A percentile compares a stretch with the other conserved stretches of the same genome.
Evolutionary conservation across 257 asterid species (phyloP).

Genomic region (Cordia subcordata): DNA sequence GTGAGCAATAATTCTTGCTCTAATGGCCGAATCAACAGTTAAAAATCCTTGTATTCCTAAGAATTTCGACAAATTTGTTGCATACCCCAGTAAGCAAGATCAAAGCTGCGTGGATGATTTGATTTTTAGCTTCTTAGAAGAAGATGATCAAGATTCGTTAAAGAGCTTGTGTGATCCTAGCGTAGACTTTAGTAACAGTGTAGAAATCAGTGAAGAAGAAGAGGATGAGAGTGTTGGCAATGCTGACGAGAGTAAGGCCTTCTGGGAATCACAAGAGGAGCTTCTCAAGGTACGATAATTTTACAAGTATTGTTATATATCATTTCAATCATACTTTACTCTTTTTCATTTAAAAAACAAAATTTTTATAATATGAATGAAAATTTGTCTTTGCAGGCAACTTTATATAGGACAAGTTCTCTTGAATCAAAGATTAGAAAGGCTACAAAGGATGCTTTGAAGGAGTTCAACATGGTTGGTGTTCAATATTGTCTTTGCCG

Average conservation of each 20-base stretch:
- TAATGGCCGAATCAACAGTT: neutral
- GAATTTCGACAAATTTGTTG: conserved; percentile 1
- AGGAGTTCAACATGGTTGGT: conserved; percentile 14
- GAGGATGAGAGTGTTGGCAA: conserved; percentile 6
- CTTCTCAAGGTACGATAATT: conserved; percentile 14
- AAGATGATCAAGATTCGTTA: conserved; percentile 19
- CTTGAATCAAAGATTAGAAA: conserved; percentile 25
- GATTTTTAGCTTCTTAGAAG: conserved; percentile 31
- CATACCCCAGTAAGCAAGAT: conserved; percentile 15
- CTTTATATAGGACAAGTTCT: conserved; percentile 23
- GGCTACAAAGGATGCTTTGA: conserved; percentile 26
- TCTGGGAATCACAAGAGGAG: conserved; percentile 25
- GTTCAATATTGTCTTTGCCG: conserved; percentile 25
- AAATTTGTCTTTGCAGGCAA: conserved; percentile 26
- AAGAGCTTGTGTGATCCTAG: conserved; percentile 8
- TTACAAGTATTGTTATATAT: neutral
- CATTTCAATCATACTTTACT: neutral
- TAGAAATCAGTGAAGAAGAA: neutral
- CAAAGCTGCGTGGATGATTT: conserved; percentile 8
- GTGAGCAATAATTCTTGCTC: no score
- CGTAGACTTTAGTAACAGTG: neutral
- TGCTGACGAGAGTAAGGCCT: conserved; percentile 17
- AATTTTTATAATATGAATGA: no score
- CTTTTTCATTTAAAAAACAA: neutral
- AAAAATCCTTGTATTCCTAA: neutral